Evolutionary conservation across 768 basidiomycete species (phyloP).

Genomic region (Megacollybia marginata): DNA sequence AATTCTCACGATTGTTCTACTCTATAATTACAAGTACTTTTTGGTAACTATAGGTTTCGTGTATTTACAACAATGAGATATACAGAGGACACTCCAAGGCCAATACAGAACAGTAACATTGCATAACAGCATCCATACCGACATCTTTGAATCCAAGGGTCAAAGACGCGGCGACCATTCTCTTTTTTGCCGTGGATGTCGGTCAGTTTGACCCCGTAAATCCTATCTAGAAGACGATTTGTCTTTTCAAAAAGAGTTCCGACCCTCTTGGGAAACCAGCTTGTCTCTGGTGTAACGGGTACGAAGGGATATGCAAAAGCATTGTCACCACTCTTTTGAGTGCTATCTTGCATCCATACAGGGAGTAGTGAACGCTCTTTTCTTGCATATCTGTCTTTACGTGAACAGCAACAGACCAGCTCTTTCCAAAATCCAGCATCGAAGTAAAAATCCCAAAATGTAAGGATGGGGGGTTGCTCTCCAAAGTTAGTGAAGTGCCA

Average conservation of each 20-base stretch:
- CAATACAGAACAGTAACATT: conserved; percentile 6
- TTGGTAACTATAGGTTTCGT: too few species aligned
- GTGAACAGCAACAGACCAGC: conserved; percentile 23
- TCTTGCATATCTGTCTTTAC: conserved; percentile 6
- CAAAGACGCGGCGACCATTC: conserved; percentile 38
- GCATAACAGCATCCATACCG: conserved; percentile 47
- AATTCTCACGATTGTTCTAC: too few species aligned
- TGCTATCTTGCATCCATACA: conserved; percentile 33
- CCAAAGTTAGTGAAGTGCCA: conserved; percentile 54
- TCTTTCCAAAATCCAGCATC: conserved; percentile 24
- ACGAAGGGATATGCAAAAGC: conserved; percentile 55
- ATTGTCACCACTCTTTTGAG: conserved; percentile 35
- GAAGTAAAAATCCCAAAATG: conserved; percentile 41
- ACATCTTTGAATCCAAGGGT: conserved; percentile 55
- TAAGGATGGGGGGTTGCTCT: conserved; percentile 35
- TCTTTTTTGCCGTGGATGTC: conserved; percentile 39
- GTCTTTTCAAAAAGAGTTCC: conserved; percentile 33
- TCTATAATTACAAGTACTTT: too few species aligned
- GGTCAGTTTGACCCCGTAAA: conserved; percentile 35
- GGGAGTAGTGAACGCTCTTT: conserved; percentile 23
- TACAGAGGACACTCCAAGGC: conserved; percentile 2
- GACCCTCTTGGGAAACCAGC: conserved; percentile 8
- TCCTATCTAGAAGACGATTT: conserved; percentile 33
- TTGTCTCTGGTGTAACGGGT: conserved; percentile 25
- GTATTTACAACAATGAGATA: conserved; percentile 5